Base-by-base conservation (phyloP, 192 early-diverging fungal genomes). In the Entomortierella lignicola region DNA sequence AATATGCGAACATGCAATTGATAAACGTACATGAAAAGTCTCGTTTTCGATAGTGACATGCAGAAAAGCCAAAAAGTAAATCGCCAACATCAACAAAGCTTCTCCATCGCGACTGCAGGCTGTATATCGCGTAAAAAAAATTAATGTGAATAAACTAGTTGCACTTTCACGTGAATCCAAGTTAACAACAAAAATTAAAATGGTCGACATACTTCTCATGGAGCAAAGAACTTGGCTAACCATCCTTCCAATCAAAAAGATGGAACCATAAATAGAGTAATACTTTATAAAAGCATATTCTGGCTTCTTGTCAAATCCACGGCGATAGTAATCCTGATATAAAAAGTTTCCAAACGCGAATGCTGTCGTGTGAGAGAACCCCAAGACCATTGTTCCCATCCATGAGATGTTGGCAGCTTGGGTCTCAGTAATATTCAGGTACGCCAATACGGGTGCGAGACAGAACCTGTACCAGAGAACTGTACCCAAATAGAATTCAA, bases 11-110 rank as follows among this genome's bases (percentile, higher is more conserved):
- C n/a, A 12, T 18, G 15, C 11, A 18, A 26, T 10, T 4, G 30
- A 13, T 15, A 41, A 25, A 61, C 74, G 63, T 69, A 69, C 74
- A 25, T 77, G 74, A 37, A 77, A 77, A 30, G 61, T 69, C 30
- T 69, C 74, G 55, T 77, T 77, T 55, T 69, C 74, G 50, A 77
- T 60, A 20, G 74, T 77, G 55, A 77, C 74, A 64, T 77, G 74
- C 25, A 77, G 61, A 48, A 77, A 77, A 17, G 74, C 74, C 66
- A 77, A 60, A 53, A 77, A 77, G 61, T 77, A 77, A 55, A 77
- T 77, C 20, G 74, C 74, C 8, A 77, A 34, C 74, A 77, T 77
- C 2, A 77, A 47, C 47, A 77, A 21, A 0, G 74, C 74, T 48
- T 77, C 74, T 18, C 74, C 74, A 41, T 77, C 66, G 20, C 74